A percentile compares a stretch with the other conserved stretches of the same genome.
Evolutionary conservation across 2,329 filamentous ascomycete genomes (phyloP).

Genomic region (Neofusicoccum umdonicola): DNA sequence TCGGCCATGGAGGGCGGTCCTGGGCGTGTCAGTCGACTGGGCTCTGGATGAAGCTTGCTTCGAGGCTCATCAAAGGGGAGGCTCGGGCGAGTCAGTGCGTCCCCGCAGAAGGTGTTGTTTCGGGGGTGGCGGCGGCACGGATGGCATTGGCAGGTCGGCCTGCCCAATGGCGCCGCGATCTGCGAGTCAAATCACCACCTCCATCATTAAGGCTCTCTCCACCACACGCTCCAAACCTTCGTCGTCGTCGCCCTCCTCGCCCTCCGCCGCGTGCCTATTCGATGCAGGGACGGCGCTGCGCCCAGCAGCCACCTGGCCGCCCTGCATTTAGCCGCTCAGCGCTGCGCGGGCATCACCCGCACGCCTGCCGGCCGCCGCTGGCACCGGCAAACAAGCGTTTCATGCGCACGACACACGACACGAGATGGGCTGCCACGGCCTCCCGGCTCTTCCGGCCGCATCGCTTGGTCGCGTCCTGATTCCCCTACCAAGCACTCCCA

Average conservation of each 20-base stretch:
- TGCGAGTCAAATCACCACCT: background rate
- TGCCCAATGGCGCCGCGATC: background rate
- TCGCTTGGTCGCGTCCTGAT: background rate
- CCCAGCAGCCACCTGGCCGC: too few relatives aligned
- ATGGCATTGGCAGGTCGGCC: background rate
- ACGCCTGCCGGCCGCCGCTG: background rate
- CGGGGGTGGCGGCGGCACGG: background rate
- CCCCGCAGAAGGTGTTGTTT: background rate
- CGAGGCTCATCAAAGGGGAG: slow-evolving; percentile 2
- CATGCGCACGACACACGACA: background rate
- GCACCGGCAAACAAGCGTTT: background rate
- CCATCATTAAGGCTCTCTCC: too few relatives aligned
- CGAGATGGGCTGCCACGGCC: background rate
- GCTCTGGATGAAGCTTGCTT: background rate
- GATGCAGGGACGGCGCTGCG: background rate
- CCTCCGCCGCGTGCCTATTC: background rate
- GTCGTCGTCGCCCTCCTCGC: too few relatives aligned
- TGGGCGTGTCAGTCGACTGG: background rate
- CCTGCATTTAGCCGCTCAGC: background rate
- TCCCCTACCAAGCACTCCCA: background rate
- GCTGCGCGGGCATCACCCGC: background rate
- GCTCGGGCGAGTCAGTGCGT: slow-evolving; percentile 1
- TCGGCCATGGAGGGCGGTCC: background rate
- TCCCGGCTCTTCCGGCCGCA: background rate
- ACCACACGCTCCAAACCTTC: too few relatives aligned